Percentiles rank a stretch among this genome's conserved stretches.
These are phyloP conservation scores for Leccinum fuscescens DNA, from an alignment of 1,284 basidiomycete species.

Conservation along the genomic window DNA sequence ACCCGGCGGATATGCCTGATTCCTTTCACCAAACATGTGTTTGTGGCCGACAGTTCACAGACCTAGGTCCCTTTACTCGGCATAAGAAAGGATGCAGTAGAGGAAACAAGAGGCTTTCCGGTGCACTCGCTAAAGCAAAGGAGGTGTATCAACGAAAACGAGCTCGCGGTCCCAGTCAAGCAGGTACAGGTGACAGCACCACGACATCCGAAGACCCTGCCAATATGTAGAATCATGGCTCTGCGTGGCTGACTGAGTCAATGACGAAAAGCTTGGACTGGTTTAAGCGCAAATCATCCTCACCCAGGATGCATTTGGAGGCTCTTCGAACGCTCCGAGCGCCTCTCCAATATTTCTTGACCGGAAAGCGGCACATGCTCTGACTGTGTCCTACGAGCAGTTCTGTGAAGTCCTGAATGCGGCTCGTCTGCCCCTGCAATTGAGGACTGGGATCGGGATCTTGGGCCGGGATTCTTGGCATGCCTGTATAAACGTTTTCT, in stretches of 20 bases:
- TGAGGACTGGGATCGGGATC: neutral
- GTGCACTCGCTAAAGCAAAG: neutral
- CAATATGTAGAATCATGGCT: too few species aligned
- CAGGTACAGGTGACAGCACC: neutral
- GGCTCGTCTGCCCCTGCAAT: neutral
- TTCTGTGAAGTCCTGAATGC: conserved; percentile 11
- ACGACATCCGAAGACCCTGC: too few species aligned
- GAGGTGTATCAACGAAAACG: neutral
- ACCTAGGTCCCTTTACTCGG: neutral
- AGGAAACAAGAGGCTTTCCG: neutral
- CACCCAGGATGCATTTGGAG: too few species aligned
- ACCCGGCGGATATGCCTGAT: neutral
- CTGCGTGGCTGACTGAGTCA: too few species aligned
- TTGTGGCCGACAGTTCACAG: neutral
- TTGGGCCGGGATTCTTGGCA: too few species aligned
- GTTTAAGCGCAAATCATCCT: too few species aligned
- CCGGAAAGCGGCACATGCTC: conserved; percentile 7
- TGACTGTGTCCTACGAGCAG: conserved; percentile 12
- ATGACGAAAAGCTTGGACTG: too few species aligned
- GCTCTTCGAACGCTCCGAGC: too few species aligned
- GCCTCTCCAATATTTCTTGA: conserved; percentile 3
- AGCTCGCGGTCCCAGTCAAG: neutral
- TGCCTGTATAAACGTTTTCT: neutral
- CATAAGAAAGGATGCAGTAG: neutral
- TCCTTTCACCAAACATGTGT: neutral